These are phyloP conservation scores for Xylariaceae sp. DNA, from an alignment of 2,329 filamentous ascomycete genomes.

Conservation along the genomic window DNA sequence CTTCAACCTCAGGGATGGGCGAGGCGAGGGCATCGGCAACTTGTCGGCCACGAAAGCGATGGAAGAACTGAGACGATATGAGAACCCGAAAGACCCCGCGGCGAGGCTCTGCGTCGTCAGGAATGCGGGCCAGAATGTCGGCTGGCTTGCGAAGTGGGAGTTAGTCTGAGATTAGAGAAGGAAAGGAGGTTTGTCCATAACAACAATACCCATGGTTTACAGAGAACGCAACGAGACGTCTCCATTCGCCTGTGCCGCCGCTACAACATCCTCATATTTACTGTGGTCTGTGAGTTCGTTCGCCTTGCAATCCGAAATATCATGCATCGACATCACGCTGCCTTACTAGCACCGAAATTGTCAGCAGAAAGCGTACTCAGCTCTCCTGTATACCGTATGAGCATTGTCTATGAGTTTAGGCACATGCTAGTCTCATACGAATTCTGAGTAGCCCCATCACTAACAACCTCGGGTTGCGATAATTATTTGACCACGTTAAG, in stretches of 20 bases:
- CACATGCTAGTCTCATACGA: not conserved
- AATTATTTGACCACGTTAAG: not conserved
- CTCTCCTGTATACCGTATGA: too few species aligned
- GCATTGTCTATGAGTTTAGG: too few species aligned
- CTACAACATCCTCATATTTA: not conserved
- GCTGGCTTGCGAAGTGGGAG: constrained; percentile 81
- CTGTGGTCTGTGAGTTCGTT: not conserved
- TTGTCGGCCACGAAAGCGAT: constrained; percentile 64
- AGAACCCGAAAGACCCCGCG: constrained; percentile 41
- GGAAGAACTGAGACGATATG: constrained; percentile 40
- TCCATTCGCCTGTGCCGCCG: too few species aligned
- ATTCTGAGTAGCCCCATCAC: not conserved
- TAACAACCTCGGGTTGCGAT: not conserved
- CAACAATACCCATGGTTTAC: not conserved
- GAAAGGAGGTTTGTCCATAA: not conserved
- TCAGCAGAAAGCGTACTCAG: not conserved
- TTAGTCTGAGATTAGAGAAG: constrained; percentile 46
- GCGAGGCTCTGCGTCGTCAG: constrained; percentile 75
- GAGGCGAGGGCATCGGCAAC: constrained; percentile 74
- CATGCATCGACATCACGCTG: too few species aligned
- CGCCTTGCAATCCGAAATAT: too few species aligned
- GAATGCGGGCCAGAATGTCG: constrained; percentile 76
- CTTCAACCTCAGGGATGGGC: constrained; percentile 77
- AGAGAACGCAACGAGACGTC: not conserved
- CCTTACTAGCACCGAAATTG: too few species aligned